These are phyloP conservation scores for Scheffersomyces stambukii DNA, from an alignment of 1,139 yeast genomes.

Conservation along the genomic window DNA sequence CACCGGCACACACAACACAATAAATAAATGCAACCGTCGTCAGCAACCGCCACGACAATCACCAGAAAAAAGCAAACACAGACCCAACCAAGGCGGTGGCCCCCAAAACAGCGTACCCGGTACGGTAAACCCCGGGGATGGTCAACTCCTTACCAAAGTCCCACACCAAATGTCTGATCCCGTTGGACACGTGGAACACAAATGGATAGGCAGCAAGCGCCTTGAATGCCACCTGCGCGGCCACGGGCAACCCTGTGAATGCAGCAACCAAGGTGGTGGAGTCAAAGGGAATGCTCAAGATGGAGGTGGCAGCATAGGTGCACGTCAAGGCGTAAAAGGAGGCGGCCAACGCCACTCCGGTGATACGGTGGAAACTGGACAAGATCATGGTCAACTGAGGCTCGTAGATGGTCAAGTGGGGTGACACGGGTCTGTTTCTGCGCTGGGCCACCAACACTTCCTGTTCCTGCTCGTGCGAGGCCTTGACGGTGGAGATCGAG, in stretches of 20 bases:
- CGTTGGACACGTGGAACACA: conserved; percentile 80
- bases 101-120: conserved; percentile 83
- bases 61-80: conserved; percentile 42
- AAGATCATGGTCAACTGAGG: conserved; percentile 83
- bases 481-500: conserved; percentile 50
- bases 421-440: conserved; percentile 83
- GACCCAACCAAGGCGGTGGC: conserved; percentile 65
- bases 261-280: conserved; percentile 55
- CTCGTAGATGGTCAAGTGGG: conserved; percentile 84
- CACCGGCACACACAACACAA: conserved; percentile 2
- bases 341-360: conserved; percentile 80
- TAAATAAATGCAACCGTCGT: conserved; percentile 10
- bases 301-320: conserved; percentile 67
- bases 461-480: conserved; percentile 62
- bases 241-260: conserved; percentile 58
- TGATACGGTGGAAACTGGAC: conserved; percentile 80
- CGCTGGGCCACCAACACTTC: conserved; percentile 77
- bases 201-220: conserved; percentile 76
- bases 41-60: neutral
- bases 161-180: conserved; percentile 92
- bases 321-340: conserved; percentile 76
- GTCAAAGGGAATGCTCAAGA: conserved; percentile 62
- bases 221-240: conserved; percentile 60
- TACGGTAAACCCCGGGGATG: conserved; percentile 82
- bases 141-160: conserved; percentile 79